Conservation (phyloP, 2,329 filamentous ascomycete species). For the Aureobasidium leucospermi region DNA sequence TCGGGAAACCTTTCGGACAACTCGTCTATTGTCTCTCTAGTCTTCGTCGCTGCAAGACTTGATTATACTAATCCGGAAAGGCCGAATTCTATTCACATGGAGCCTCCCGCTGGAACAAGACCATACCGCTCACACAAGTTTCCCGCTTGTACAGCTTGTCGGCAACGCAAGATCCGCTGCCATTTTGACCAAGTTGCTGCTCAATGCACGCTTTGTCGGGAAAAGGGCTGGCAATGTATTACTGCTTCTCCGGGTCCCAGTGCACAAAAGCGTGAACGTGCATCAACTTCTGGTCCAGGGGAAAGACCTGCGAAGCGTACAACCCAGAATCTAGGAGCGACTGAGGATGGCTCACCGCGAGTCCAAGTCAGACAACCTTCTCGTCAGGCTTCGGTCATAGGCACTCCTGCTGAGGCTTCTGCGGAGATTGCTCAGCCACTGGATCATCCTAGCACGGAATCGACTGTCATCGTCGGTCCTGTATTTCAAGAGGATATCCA, state of each 20-base stretch:
- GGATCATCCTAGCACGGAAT: slow-evolving; percentile 4
- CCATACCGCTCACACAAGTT: slow-evolving; percentile 38
- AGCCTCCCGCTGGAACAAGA: slow-evolving; percentile 16
- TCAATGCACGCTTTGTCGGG: slow-evolving; percentile 7
- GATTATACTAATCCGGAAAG: background rate
- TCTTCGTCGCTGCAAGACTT: background rate
- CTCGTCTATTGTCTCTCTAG: background rate
- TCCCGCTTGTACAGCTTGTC: slow-evolving; percentile 35
- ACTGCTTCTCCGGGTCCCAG: background rate
- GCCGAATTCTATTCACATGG: background rate
- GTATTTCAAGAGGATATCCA: slow-evolving; percentile 1
- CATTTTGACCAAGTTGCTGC: slow-evolving; percentile 26
- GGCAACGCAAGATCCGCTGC: slow-evolving; percentile 35
- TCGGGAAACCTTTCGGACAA: slow-evolving; percentile 5
- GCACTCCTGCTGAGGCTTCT: background rate
- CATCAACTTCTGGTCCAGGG: background rate
- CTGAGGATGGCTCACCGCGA: background rate
- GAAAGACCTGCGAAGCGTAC: background rate
- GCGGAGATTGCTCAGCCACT: background rate
- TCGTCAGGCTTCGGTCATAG: background rate
- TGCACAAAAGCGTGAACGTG: background rate
- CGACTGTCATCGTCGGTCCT: slow-evolving; percentile 1
- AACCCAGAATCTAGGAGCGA: background rate
- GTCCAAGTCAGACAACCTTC: background rate
- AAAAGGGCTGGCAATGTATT: slow-evolving; percentile 9